phyloP scores from a whole-genome alignment of 192 early-diverging fungal species.

The Chytriomyces hyalinus region DNA sequence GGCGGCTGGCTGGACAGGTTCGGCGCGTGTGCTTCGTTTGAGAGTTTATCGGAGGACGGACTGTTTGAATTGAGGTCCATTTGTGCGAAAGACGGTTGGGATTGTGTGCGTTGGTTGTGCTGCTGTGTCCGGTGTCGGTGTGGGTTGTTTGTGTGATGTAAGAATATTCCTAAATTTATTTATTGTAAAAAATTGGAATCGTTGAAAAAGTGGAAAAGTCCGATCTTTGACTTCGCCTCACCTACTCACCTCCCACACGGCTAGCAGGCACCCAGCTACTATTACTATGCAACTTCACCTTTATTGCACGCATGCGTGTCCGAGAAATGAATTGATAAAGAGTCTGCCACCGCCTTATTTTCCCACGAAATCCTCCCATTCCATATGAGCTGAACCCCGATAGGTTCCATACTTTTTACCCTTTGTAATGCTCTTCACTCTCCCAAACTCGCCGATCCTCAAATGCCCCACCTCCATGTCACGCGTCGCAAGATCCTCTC shows the following conservation, averaged over 20 bases:
- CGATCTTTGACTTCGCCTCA: neutral
- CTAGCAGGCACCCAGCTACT: neutral
- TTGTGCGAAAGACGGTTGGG: neutral
- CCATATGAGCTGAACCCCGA: neutral
- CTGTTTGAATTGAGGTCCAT: neutral
- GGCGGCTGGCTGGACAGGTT: neutral
- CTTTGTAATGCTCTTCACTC: slow-evolving; percentile 14
- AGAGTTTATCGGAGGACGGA: neutral
- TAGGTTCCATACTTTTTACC: slow-evolving; percentile 24
- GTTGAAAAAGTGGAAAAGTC: too few relatives aligned
- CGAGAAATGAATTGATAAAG: neutral
- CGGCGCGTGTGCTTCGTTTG: neutral
- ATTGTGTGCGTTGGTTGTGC: neutral
- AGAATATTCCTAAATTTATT: neutral
- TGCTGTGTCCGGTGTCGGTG: neutral
- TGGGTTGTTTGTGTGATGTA: neutral
- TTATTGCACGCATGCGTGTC: neutral
- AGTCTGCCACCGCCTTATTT: too few relatives aligned
- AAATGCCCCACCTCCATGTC: slow-evolving; percentile 30
- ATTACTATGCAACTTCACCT: neutral
- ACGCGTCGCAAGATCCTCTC: slow-evolving; percentile 22
- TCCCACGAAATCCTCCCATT: slow-evolving; percentile 11
- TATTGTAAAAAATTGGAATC: neutral
- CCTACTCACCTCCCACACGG: neutral
- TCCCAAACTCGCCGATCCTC: slow-evolving; percentile 30